Evolutionary conservation across 1,284 basidiomycete species (phyloP), one percentile per base, ranked within the genome.

Genomic region (Lentinus polychrous): DNA sequence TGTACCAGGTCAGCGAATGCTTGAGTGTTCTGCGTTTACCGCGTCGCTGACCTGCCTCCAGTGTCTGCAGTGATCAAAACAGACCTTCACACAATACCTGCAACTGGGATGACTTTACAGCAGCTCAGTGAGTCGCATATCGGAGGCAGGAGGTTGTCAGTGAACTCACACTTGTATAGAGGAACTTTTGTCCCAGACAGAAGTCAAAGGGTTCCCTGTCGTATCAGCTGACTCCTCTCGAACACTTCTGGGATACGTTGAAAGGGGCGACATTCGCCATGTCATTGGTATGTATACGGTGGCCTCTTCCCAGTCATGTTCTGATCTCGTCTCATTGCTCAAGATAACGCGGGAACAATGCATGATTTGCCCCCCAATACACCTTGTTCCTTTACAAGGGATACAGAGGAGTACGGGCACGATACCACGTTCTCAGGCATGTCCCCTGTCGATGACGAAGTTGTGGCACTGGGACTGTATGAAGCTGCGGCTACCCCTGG

Each of bases 151-250:
- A 32, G 12, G 20, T 6, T n/a, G 20, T 18, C 22, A 39, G 18
- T 43, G 46, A 23, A 24, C 27, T 49, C 32, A 48, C 10, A 40
- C 5, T 31, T 10, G 15, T 33, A 17, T 59, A 91, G 91, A 91
- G 68, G 71, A 73, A 8, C 72, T 84, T 22, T 71, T 95, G 14
- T 74, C 79, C 37, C 74, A 74, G 40, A 87, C 84, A 0, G 72
- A 78, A 45, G 91, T 91, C 55, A 91, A 94, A 62, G 94, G 95
- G 0, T 97, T 95, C 67, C 96, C 96, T 0, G 81, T 99, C 33
- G 79, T 97, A 14, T 75, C 77, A 3, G 69, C 72, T 1, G 76
- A 79, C 56, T 72, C 68, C 27, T 75, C 74, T 14, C 63, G 72
- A 39, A 85, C 79, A 8, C 74, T 98, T 17, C 66, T 88, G 8